Evolutionary conservation across 163 green algal species (phyloP).

Genomic region (Chlamydomonas reinhardtii): DNA sequence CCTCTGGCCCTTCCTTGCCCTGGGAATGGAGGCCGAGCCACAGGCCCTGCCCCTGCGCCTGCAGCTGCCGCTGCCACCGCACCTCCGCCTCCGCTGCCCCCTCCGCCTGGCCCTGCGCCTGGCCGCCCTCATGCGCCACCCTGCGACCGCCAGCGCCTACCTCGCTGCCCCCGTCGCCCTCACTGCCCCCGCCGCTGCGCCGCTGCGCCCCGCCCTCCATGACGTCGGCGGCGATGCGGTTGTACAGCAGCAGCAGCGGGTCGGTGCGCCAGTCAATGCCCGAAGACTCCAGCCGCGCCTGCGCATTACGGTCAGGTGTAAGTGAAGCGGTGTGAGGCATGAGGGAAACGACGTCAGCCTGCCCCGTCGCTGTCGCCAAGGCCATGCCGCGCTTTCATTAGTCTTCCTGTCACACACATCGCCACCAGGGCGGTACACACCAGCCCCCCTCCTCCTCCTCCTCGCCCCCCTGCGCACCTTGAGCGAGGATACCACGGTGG

Average conservation of each 20-base stretch:
- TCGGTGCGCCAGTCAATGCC: conserved; percentile 40
- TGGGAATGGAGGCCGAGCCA: not conserved
- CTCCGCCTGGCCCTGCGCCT: too few relatives aligned
- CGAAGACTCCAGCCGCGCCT: not conserved
- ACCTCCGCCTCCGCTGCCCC: not conserved
- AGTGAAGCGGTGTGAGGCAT: too few relatives aligned
- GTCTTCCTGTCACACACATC: too few relatives aligned
- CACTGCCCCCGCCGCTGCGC: not conserved
- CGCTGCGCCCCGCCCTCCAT: not conserved
- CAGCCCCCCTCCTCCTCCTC: too few relatives aligned
- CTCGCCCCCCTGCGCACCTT: not conserved
- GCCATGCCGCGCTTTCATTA: too few relatives aligned
- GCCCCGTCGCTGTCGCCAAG: too few relatives aligned
- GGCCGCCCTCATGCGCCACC: not conserved
- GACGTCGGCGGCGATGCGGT: conserved; percentile 19
- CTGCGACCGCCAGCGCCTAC: not conserved
- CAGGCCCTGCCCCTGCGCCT: too few relatives aligned
- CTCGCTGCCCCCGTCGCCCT: not conserved
- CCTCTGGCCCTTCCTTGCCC: too few relatives aligned
- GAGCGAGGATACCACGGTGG: conserved; percentile 9
- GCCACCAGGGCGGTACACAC: too few relatives aligned
- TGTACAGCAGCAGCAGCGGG: conserved; percentile 25
- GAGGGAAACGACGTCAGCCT: too few relatives aligned
- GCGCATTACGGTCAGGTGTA: too few relatives aligned
- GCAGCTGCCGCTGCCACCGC: not conserved